Percentiles rank a stretch among this genome's conserved stretches.
These are phyloP conservation scores for Pterocarpus macrocarpus DNA, from an alignment of 306 rosid genomes.

Conservation along the genomic window DNA sequence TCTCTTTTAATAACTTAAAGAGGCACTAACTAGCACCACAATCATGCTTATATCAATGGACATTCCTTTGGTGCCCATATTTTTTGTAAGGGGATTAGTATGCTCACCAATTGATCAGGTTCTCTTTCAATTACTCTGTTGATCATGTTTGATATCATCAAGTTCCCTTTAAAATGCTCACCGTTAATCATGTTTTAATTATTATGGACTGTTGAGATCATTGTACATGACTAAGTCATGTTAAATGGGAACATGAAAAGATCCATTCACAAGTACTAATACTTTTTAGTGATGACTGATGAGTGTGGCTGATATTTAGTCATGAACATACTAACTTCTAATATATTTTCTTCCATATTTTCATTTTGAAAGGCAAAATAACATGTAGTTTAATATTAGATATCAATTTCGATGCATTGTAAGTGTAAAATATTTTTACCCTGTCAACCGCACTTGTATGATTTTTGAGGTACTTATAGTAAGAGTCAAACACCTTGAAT, in stretches of 20 bases:
- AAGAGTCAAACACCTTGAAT: no score
- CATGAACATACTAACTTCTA: background rate
- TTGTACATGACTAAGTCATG: background rate
- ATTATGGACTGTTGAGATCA: background rate
- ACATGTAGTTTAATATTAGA: no score
- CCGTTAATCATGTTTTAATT: background rate
- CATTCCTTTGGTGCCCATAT: background rate
- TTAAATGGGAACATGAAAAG: background rate
- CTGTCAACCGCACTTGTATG: no score
- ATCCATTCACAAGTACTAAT: background rate
- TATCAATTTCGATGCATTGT: no score
- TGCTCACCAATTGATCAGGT: background rate
- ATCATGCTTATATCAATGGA: background rate
- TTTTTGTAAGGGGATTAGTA: background rate
- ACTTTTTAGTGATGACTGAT: background rate
- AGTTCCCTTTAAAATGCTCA: background rate
- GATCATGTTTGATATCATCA: background rate
- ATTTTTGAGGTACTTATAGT: no score
- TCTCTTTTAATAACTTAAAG: slow-evolving; percentile 14
- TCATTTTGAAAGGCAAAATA: no score
- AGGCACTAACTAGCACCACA: slow-evolving; percentile 10
- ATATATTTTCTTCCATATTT: no score
- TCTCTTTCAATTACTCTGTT: background rate
- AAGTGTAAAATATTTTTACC: no score
- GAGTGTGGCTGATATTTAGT: background rate